These are phyloP conservation scores for Sugiyamaella valdiviana DNA, from an alignment of 805 yeast species.

Conservation along the genomic window DNA sequence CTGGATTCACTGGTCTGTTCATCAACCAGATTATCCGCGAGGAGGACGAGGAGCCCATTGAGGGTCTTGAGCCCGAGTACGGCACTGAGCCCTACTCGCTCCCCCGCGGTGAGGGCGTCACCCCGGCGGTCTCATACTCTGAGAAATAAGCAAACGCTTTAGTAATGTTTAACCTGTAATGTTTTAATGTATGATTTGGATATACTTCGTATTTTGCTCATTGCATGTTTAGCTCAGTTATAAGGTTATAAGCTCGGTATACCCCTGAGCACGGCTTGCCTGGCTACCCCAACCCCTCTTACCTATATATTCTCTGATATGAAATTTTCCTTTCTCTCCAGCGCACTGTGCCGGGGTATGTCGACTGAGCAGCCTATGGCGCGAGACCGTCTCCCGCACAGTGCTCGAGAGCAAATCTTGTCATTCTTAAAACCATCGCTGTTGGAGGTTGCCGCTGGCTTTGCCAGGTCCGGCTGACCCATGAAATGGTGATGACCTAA, in stretches of 20 bases:
- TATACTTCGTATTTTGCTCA: no score
- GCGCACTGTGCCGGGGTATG: background rate
- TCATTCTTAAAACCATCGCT: constrained; percentile 97
- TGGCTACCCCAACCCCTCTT: background rate
- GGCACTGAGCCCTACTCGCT: constrained; percentile 3
- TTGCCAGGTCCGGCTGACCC: constrained; percentile 57
- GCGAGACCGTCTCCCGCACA: background rate
- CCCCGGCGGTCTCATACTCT: background rate
- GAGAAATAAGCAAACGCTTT: background rate
- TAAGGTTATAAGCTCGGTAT: no score
- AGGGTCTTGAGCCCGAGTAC: constrained; percentile 6
- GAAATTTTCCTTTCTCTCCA: background rate
- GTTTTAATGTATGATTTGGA: background rate
- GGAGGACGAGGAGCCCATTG: constrained; percentile 27
- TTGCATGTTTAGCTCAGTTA: no score
- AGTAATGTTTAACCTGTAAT: background rate
- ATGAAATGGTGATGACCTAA: constrained; percentile 97
- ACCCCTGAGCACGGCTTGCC: no score
- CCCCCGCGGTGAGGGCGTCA: background rate
- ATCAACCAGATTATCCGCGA: constrained; percentile 60
- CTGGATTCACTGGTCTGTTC: constrained; percentile 59
- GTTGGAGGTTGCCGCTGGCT: constrained; percentile 79
- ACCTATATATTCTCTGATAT: background rate
- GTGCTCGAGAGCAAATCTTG: constrained; percentile 4
- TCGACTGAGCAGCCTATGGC: background rate